phyloP scores from a whole-genome alignment of 1,284 basidiomycete species.

The Boletus sp. region DNA sequence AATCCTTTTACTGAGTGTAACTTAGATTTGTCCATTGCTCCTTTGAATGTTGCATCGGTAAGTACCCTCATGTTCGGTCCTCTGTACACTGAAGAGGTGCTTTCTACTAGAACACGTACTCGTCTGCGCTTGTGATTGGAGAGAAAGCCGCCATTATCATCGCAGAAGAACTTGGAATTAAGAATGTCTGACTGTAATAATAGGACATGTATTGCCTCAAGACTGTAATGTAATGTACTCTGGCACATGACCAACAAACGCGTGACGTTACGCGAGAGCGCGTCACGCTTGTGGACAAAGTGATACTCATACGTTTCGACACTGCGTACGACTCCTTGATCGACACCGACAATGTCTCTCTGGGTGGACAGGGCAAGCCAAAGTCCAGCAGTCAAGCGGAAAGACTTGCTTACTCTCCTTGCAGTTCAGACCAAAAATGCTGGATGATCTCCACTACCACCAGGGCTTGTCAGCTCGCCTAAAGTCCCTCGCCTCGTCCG shows the following conservation, averaged over 20 bases:
- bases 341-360: constrained; percentile 62
- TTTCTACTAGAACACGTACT: constrained; percentile 23
- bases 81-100: constrained; percentile 9
- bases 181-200: constrained; percentile 9
- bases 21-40: constrained; percentile 36
- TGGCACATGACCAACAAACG: constrained; percentile 19
- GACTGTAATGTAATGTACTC: background rate
- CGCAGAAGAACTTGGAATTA: constrained; percentile 22
- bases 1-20: background rate
- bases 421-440: constrained; percentile 82
- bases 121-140: constrained; percentile 23
- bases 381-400: background rate
- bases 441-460: constrained; percentile 91
- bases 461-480: constrained; percentile 75
- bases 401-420: constrained; percentile 5
- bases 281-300: constrained; percentile 10
- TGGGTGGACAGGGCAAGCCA: constrained; percentile 79
- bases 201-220: too few species aligned
- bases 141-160: constrained; percentile 26
- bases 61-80: constrained; percentile 8
- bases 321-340: background rate
- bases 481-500: constrained; percentile 76
- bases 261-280: constrained; percentile 20
- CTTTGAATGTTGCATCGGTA: constrained; percentile 30
- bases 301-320: too few species aligned